These are phyloP conservation scores for Cylindricascospora bacillispora DNA, from an alignment of 1,139 yeast genomes.

Conservation along the genomic window DNA sequence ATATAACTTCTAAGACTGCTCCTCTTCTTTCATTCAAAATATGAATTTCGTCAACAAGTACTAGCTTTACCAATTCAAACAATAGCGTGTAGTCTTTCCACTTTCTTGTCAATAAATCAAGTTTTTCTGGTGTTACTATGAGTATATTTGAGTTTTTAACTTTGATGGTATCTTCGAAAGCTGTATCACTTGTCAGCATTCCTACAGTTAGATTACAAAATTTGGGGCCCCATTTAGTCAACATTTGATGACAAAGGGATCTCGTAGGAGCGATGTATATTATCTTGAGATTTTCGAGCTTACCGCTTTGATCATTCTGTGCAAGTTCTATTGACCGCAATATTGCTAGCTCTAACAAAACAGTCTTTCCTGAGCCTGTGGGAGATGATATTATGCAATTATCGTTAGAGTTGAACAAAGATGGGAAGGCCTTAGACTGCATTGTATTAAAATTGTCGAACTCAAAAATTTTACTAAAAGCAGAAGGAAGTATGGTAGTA, in stretches of 20 bases:
- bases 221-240: conserved; percentile 32
- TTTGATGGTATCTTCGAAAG: conserved; percentile 28
- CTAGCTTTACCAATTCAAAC: conserved; percentile 30
- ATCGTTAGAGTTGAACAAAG: conserved; percentile 26
- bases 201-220: conserved; percentile 34
- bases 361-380: conserved; percentile 49
- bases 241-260: conserved; percentile 36
- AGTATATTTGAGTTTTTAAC: conserved; percentile 36
- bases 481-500: no score
- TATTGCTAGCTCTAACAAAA: conserved; percentile 40
- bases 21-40: conserved; percentile 38
- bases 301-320: no score
- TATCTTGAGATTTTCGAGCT: conserved; percentile 28
- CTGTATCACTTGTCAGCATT: conserved; percentile 38
- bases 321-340: no score
- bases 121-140: conserved; percentile 46
- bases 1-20: conserved; percentile 38
- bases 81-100: conserved; percentile 34
- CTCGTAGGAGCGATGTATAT: conserved; percentile 45
- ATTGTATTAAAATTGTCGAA: conserved; percentile 34
- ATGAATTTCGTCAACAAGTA: conserved; percentile 42
- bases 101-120: conserved; percentile 41
- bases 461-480: conserved; percentile 27
- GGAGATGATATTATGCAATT: conserved; percentile 42
- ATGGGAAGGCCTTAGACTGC: conserved; percentile 35